These are phyloP conservation scores for Thuja plicata DNA, from an alignment of 83 land plant species.

Conservation along the genomic window DNA sequence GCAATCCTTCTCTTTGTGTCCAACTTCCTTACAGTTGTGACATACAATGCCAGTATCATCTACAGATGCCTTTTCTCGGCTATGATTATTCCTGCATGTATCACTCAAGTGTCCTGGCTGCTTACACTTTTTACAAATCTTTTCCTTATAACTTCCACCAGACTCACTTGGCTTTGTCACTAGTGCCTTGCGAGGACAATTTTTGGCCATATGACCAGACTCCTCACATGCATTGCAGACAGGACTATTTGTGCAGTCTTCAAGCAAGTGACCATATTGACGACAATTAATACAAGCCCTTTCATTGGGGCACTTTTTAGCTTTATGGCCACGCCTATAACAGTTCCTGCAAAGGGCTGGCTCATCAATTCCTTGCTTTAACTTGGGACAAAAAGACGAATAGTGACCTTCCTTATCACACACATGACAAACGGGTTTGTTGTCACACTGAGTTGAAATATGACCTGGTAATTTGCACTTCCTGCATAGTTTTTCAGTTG, in stretches of 20 bases:
- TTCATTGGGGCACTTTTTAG: slow-evolving; percentile 52
- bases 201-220: slow-evolving; percentile 45
- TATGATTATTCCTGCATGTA: not conserved
- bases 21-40: not conserved
- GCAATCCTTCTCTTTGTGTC: not conserved
- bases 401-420: slow-evolving; percentile 50
- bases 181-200: slow-evolving; percentile 29
- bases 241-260: slow-evolving; percentile 46
- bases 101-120: slow-evolving; percentile 35
- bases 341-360: slow-evolving; percentile 44
- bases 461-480: slow-evolving; percentile 53
- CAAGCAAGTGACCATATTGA: slow-evolving; percentile 51
- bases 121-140: slow-evolving; percentile 33
- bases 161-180: not conserved
- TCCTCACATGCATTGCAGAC: slow-evolving; percentile 45
- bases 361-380: slow-evolving; percentile 37
- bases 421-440: slow-evolving; percentile 48
- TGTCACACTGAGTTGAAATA: slow-evolving; percentile 46
- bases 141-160: slow-evolving; percentile 12
- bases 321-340: slow-evolving; percentile 42
- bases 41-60: not conserved
- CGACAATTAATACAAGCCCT: slow-evolving; percentile 57
- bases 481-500: slow-evolving; percentile 45
- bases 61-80: not conserved
- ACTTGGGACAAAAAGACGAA: slow-evolving; percentile 32